Evolutionary conservation across 495 filamentous ascomycete species (phyloP).

Genomic region (Collariella sp.): DNA sequence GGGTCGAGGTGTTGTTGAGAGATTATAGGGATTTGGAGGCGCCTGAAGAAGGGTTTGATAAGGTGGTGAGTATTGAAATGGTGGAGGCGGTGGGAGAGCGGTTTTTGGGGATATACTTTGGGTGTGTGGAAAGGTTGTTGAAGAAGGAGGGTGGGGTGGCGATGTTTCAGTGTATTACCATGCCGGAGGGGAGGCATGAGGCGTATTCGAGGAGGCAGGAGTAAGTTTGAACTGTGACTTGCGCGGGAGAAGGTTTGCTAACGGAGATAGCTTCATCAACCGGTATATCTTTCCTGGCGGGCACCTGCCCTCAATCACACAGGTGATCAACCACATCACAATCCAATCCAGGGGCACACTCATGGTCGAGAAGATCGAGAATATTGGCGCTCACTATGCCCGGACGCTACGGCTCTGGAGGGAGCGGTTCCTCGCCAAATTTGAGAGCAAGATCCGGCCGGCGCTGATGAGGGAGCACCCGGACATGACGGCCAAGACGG

Average conservation of each 20-base stretch:
- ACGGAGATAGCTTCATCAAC: conserved; percentile 60
- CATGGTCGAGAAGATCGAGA: conserved; percentile 54
- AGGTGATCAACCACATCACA: conserved; percentile 52
- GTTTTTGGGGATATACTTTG: conserved; percentile 54
- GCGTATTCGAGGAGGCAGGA: conserved; percentile 39
- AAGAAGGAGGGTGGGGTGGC: conserved; percentile 57
- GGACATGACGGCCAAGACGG: conserved; percentile 46
- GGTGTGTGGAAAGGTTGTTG: conserved; percentile 48
- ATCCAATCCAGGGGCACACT: conserved; percentile 48
- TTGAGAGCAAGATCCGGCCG: conserved; percentile 47
- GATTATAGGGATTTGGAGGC: conserved; percentile 52
- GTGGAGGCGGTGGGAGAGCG: conserved; percentile 62
- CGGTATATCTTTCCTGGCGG: conserved; percentile 70
- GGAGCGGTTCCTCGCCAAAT: conserved; percentile 53
- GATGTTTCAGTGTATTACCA: conserved; percentile 68
- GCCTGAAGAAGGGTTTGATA: conserved; percentile 52
- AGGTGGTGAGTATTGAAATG: conserved; percentile 67
- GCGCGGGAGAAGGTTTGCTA: neutral
- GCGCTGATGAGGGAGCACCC: conserved; percentile 46
- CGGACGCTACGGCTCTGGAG: conserved; percentile 60
- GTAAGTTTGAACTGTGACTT: conserved; percentile 19
- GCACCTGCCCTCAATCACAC: conserved; percentile 57
- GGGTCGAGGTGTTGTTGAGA: conserved; percentile 49
- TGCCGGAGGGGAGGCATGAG: conserved; percentile 51
- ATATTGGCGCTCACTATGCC: conserved; percentile 63